Percentiles rank a stretch among this genome's conserved stretches.
phyloP scores from a whole-genome alignment of 179 eudicot genomes.

The Patellifolia procumbens region DNA sequence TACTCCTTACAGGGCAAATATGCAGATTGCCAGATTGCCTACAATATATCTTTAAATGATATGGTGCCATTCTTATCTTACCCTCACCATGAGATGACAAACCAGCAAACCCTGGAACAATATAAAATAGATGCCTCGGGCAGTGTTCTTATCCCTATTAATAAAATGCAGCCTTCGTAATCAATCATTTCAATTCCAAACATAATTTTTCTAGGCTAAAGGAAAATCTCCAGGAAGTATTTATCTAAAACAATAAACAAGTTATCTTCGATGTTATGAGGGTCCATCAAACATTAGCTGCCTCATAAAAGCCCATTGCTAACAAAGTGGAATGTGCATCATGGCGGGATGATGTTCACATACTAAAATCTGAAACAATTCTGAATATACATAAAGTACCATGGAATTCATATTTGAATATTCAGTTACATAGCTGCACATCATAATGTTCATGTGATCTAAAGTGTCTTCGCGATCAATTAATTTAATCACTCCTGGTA shows the following conservation, averaged over 20 bases:
- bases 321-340: background rate
- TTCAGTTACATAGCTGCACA: background rate
- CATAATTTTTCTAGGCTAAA: background rate
- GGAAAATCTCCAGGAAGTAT: background rate
- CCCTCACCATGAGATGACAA: background rate
- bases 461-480: background rate
- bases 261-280: background rate
- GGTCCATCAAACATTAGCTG: background rate
- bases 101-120: background rate
- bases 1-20: background rate
- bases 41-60: background rate
- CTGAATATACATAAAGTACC: background rate
- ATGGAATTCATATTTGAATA: slow-evolving; percentile 1
- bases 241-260: background rate
- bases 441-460: background rate
- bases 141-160: background rate
- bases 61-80: no score
- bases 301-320: background rate
- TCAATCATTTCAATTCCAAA: background rate
- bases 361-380: background rate
- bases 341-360: background rate
- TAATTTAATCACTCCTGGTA: background rate
- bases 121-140: background rate
- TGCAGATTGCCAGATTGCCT: background rate
- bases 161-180: slow-evolving; percentile 1